Percentiles rank a stretch among this genome's conserved stretches.
These are phyloP conservation scores for Filobasidium wieringae DNA, from an alignment of 768 basidiomycete genomes.

Conservation along the genomic window DNA sequence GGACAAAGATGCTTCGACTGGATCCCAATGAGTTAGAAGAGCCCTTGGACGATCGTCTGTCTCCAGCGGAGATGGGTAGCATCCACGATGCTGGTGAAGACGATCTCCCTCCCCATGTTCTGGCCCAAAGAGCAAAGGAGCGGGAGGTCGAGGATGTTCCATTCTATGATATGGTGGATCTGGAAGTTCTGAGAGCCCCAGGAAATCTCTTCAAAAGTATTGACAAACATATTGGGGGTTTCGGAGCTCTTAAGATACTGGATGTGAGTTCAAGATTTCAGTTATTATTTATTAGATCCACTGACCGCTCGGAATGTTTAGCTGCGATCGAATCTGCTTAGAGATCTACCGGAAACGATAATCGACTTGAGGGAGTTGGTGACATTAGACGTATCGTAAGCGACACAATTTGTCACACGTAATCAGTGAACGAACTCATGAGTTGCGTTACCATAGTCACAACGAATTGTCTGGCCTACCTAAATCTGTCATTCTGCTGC, in stretches of 20 bases:
- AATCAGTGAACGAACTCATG: not conserved
- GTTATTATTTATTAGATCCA: not conserved
- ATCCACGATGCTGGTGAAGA: too few relatives aligned
- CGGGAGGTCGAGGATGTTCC: constrained; percentile 12
- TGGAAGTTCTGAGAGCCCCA: constrained; percentile 21
- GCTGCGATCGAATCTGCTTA: constrained; percentile 25
- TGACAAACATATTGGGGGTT: constrained; percentile 31
- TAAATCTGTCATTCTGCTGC: constrained; percentile 25
- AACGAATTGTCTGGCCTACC: constrained; percentile 26
- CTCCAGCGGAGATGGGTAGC: too few relatives aligned
- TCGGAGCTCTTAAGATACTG: constrained; percentile 28
- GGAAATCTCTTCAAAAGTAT: constrained; percentile 21
- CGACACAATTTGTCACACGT: not conserved
- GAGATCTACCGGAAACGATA: constrained; percentile 22
- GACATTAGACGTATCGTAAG: constrained; percentile 29
- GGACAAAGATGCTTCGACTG: constrained; percentile 8
- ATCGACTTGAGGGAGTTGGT: constrained; percentile 31
- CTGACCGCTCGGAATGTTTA: not conserved
- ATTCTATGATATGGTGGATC: constrained; percentile 31
- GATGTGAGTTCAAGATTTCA: constrained; percentile 25
- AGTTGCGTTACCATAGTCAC: constrained; percentile 9
- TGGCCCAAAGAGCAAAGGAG: not conserved
- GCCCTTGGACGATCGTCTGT: too few relatives aligned
- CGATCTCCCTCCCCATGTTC: constrained; percentile 4
- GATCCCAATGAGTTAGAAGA: not conserved